Percentiles rank a stretch among this genome's conserved stretches.
phyloP scores from a whole-genome alignment of 208 protist species.

The Novymonas esmeraldas region DNA sequence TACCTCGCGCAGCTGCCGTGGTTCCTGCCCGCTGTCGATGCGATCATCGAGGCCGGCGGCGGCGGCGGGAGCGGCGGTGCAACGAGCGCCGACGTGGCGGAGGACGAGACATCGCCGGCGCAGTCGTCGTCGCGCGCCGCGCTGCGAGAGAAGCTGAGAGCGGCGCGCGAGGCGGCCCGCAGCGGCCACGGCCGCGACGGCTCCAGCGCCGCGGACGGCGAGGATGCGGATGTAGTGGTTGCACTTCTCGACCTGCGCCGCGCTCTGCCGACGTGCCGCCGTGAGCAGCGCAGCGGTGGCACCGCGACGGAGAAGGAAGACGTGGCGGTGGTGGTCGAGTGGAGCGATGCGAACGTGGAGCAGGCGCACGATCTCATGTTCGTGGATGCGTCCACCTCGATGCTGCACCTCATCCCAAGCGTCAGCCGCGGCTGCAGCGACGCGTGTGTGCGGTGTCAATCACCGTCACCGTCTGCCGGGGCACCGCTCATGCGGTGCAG shows the following conservation, averaged over 20 bases:
- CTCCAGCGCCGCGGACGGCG: constrained; percentile 22
- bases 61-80: constrained; percentile 16
- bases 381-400: constrained; percentile 73
- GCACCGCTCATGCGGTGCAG: constrained; percentile 62
- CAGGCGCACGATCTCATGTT: constrained; percentile 84
- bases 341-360: constrained; percentile 47
- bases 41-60: constrained; percentile 46
- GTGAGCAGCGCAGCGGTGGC: not conserved
- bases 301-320: not conserved
- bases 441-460: constrained; percentile 61
- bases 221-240: constrained; percentile 77
- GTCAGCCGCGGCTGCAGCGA: constrained; percentile 59
- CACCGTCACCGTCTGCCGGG: constrained; percentile 1
- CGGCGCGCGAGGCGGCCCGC: constrained; percentile 21
- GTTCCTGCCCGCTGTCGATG: constrained; percentile 55
- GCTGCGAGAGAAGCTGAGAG: constrained; percentile 28
- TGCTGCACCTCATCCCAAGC: constrained; percentile 70
- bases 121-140: constrained; percentile 16
- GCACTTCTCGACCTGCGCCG: constrained; percentile 69
- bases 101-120: not conserved
- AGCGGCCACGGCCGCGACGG: not conserved
- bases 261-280: constrained; percentile 47
- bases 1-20: constrained; percentile 74
- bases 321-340: constrained; percentile 26
- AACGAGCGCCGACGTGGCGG: not conserved